These are phyloP conservation scores for Plectranthus barbatus DNA, from an alignment of 257 asterid genomes.

Conservation along the genomic window DNA sequence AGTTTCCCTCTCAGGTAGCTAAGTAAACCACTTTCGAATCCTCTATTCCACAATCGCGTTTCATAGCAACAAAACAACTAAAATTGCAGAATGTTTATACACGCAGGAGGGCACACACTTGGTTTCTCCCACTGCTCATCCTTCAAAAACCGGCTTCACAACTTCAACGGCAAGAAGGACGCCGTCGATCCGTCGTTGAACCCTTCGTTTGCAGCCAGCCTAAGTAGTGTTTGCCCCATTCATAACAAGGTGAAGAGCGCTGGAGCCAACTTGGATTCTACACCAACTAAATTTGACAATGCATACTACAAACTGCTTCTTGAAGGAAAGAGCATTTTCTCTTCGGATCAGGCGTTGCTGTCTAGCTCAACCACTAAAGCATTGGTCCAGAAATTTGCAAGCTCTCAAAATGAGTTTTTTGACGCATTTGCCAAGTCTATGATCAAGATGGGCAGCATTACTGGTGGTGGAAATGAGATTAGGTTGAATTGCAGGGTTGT, in stretches of 20 bases:
- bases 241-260: conserved; percentile 61
- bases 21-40: background rate
- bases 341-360: conserved; percentile 67
- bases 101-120: conserved; percentile 81
- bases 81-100: no score
- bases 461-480: conserved; percentile 50
- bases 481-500: conserved; percentile 47
- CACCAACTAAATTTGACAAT: conserved; percentile 61
- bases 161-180: conserved; percentile 27
- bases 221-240: conserved; percentile 48
- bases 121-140: conserved; percentile 90
- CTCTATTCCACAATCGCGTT: background rate
- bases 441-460: conserved; percentile 78
- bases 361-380: conserved; percentile 37
- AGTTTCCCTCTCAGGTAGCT: conserved; percentile 61
- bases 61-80: background rate
- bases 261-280: conserved; percentile 53
- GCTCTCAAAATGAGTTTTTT: conserved; percentile 40
- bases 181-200: conserved; percentile 55
- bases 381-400: conserved; percentile 48
- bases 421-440: conserved; percentile 59
- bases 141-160: conserved; percentile 82
- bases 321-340: conserved; percentile 58
- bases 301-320: conserved; percentile 57
- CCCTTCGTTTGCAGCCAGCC: conserved; percentile 46